Evolutionary conservation across 306 rosid species (phyloP).

Genomic region (Lupinus albus): DNA sequence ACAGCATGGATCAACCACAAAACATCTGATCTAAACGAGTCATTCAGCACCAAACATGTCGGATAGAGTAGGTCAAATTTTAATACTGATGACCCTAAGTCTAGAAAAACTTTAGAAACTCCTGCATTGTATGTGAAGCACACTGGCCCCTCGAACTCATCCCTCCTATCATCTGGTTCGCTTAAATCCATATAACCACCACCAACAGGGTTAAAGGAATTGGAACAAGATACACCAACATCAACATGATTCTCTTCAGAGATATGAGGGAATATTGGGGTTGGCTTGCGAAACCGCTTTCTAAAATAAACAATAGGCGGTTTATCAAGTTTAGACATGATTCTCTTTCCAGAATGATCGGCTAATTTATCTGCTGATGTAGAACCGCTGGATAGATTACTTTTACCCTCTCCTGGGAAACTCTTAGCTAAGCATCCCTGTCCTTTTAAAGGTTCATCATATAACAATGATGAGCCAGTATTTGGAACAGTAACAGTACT

Average conservation of each 20-base stretch:
- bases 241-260: constrained; percentile 33
- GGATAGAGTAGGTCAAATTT: constrained; percentile 51
- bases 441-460: constrained; percentile 42
- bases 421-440: constrained; percentile 30
- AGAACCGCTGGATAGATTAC: constrained; percentile 35
- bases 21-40: constrained; percentile 43
- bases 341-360: constrained; percentile 40
- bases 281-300: constrained; percentile 59
- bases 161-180: constrained; percentile 41
- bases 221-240: constrained; percentile 32
- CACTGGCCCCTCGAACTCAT: constrained; percentile 45
- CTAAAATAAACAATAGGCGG: constrained; percentile 74
- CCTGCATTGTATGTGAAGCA: constrained; percentile 52
- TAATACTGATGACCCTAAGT: constrained; percentile 42
- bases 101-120: constrained; percentile 41
- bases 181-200: constrained; percentile 33
- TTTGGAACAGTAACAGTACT: constrained; percentile 41
- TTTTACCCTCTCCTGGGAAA: constrained; percentile 46
- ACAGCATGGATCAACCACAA: constrained; percentile 48
- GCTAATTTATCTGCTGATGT: constrained; percentile 42
- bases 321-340: constrained; percentile 44
- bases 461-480: constrained; percentile 37
- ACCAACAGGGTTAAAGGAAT: constrained; percentile 24
- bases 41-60: constrained; percentile 40
- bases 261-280: constrained; percentile 39